Conservation (phyloP, 2,329 filamentous ascomycete species). For the Nothopassalora personata region DNA sequence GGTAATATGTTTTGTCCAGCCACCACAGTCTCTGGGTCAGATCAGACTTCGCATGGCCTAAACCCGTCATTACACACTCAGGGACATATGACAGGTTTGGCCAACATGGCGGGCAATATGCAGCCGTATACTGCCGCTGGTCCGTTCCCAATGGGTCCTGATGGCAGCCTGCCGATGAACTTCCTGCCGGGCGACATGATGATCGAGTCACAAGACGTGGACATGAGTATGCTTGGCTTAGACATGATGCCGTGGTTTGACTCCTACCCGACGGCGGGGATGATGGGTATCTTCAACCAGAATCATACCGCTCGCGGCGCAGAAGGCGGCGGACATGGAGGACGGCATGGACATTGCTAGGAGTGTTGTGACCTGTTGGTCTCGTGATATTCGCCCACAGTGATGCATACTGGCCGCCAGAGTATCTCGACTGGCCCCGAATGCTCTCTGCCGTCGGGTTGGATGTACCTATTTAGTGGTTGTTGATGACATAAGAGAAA, state of each 20-base stretch:
- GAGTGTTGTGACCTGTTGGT: background rate
- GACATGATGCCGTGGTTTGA: slow-evolving; percentile 73
- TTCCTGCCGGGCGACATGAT: slow-evolving; percentile 51
- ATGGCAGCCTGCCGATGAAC: slow-evolving; percentile 13
- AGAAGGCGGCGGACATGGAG: slow-evolving; percentile 3
- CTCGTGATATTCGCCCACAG: background rate
- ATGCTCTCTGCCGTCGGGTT: background rate
- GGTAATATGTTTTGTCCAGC: slow-evolving; percentile 11
- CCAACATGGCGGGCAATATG: slow-evolving; percentile 22
- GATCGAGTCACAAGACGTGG: slow-evolving; percentile 71
- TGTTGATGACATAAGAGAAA: slow-evolving; percentile 7
- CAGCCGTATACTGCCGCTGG: slow-evolving; percentile 13
- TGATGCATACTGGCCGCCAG: slow-evolving; percentile 3
- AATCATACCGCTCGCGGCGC: slow-evolving; percentile 8
- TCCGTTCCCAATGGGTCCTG: slow-evolving; percentile 1
- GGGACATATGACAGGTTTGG: slow-evolving; percentile 6
- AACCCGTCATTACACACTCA: slow-evolving; percentile 3
- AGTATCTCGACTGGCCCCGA: background rate
- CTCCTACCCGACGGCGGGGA: slow-evolving; percentile 52
- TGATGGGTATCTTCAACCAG: slow-evolving; percentile 23
- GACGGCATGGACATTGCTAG: slow-evolving; percentile 2
- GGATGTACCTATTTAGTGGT: background rate
- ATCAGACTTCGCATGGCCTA: slow-evolving; percentile 8
- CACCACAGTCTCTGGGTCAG: slow-evolving; percentile 1
- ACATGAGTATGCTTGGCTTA: slow-evolving; percentile 63